Evolutionary conservation across 352 stramenopile species (phyloP).

Genomic region (Globisporangium takayamanum): DNA sequence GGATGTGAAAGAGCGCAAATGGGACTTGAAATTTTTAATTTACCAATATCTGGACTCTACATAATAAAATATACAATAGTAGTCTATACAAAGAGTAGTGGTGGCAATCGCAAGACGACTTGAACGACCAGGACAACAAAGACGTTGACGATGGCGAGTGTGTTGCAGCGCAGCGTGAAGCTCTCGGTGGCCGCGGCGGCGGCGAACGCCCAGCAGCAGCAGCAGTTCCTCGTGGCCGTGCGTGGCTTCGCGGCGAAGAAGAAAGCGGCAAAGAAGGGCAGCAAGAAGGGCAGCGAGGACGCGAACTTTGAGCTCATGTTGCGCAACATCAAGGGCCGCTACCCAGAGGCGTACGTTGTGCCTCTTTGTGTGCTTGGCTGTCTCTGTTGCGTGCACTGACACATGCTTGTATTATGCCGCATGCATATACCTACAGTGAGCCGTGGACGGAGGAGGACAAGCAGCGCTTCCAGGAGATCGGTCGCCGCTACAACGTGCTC

Average conservation of each 20-base stretch:
- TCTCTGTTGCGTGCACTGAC: background rate
- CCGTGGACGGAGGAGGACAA: slow-evolving; percentile 79
- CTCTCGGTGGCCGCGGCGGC: slow-evolving; percentile 1
- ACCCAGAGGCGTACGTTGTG: slow-evolving; percentile 56
- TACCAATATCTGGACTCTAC: no score
- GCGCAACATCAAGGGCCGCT: slow-evolving; percentile 69
- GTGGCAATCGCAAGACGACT: background rate
- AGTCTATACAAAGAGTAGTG: no score
- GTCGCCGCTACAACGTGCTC: slow-evolving; percentile 75
- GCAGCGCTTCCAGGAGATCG: slow-evolving; percentile 72
- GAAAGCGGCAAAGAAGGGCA: slow-evolving; percentile 10
- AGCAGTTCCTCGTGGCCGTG: background rate
- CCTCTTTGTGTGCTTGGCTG: background rate
- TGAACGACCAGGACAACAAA: background rate
- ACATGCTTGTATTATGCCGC: background rate
- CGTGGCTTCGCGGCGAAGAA: slow-evolving; percentile 16
- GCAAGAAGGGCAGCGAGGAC: slow-evolving; percentile 26
- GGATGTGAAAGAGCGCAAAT: no score
- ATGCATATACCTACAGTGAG: slow-evolving; percentile 25
- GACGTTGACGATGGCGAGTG: slow-evolving; percentile 2
- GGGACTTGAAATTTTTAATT: no score
- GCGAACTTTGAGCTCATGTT: slow-evolving; percentile 84
- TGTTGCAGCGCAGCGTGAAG: slow-evolving; percentile 12
- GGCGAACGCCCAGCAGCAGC: slow-evolving; percentile 3
- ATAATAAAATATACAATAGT: no score